phyloP scores from a whole-genome alignment of 2,329 filamentous ascomycete species.

The Fusarium illudens region DNA sequence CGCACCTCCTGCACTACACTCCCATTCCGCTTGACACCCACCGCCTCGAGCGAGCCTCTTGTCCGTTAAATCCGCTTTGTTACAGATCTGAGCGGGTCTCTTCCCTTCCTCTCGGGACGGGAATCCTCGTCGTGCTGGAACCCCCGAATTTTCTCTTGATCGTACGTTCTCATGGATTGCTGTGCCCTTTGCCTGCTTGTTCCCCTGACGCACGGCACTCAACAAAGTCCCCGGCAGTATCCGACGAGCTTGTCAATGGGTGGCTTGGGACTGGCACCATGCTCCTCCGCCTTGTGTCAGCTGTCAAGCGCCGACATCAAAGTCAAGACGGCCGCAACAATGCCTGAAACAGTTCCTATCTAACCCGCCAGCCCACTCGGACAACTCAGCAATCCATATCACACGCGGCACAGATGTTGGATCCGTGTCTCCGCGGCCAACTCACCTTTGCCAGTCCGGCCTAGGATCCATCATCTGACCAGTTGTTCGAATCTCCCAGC shows the following conservation, averaged over 20 bases:
- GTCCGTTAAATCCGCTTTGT: slow-evolving; percentile 19
- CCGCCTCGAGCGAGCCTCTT: slow-evolving; percentile 21
- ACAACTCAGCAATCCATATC: background rate
- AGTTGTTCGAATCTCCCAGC: background rate
- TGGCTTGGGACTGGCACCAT: slow-evolving; percentile 1
- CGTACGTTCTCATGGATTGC: slow-evolving; percentile 32
- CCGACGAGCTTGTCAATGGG: slow-evolving; percentile 4
- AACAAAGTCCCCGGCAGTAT: slow-evolving; percentile 17
- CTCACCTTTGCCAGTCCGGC: background rate
- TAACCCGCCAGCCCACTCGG: background rate
- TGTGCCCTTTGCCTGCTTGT: slow-evolving; percentile 4
- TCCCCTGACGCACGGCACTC: slow-evolving; percentile 17
- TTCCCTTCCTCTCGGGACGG: slow-evolving; percentile 26
- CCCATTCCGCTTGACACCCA: slow-evolving; percentile 15
- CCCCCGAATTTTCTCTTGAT: slow-evolving; percentile 13
- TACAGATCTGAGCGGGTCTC: slow-evolving; percentile 32
- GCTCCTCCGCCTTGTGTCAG: background rate
- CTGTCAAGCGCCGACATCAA: background rate
- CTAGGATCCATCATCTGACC: background rate
- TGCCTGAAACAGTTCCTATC: background rate
- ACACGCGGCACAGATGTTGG: background rate
- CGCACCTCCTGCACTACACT: background rate
- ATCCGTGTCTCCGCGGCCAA: background rate
- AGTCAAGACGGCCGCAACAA: background rate
- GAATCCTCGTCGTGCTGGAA: slow-evolving; percentile 1